phyloP scores from a whole-genome alignment of 1,139 yeast species.

The Lodderomyces orthopsilosis region DNA sequence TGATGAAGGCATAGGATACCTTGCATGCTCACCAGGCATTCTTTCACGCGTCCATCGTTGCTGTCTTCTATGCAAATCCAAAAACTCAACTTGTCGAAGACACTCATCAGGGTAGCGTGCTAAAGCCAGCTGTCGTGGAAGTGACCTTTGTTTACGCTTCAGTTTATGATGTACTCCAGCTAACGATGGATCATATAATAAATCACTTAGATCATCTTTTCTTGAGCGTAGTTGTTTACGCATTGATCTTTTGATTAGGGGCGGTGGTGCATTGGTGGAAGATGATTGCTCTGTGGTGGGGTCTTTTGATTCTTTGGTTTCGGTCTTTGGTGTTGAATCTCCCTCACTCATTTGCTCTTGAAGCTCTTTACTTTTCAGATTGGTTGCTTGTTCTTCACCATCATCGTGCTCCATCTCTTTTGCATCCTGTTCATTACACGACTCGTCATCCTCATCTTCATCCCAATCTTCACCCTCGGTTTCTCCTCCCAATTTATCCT shows the following conservation, averaged over 20 bases:
- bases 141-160: background rate
- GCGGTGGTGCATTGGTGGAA: background rate
- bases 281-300: background rate
- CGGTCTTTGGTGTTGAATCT: background rate
- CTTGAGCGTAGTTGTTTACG: background rate
- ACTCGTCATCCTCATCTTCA: constrained; percentile 3
- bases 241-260: background rate
- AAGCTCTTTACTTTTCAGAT: too few species aligned
- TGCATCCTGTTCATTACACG: background rate
- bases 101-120: background rate
- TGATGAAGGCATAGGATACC: background rate
- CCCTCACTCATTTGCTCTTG: too few species aligned
- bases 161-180: background rate
- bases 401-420: background rate
- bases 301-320: background rate
- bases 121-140: background rate
- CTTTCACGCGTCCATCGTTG: background rate
- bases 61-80: background rate
- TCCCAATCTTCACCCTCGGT: constrained; percentile 3
- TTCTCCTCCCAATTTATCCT: constrained; percentile 2
- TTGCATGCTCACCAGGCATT: background rate
- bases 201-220: constrained; percentile 1
- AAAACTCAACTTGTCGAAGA: background rate
- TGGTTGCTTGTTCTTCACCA: background rate
- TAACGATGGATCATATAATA: background rate